These are phyloP conservation scores for Solanum verrucosum DNA, from an alignment of 257 asterid genomes.

Conservation along the genomic window DNA sequence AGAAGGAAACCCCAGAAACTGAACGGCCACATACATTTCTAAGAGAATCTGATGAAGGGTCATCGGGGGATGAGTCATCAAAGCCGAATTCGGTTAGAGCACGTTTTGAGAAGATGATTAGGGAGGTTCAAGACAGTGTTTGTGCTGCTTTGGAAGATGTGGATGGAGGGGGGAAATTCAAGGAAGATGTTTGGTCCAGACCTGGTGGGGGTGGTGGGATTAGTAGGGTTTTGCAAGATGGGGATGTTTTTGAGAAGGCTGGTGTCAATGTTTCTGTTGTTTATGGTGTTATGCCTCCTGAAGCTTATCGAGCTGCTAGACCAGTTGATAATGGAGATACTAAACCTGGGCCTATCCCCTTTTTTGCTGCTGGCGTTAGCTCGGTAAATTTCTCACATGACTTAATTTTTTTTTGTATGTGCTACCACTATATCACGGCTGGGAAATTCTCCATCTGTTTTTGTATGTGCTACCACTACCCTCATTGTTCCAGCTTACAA, in stretches of 20 bases:
- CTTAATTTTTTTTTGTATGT: background rate
- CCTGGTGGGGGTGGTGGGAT: conserved; percentile 99
- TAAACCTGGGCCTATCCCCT: conserved; percentile 79
- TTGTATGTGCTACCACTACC: background rate
- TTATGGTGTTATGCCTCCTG: conserved; percentile 97
- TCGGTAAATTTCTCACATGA: conserved; percentile 39
- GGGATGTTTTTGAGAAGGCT: conserved; percentile 87
- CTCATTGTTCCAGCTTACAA: background rate
- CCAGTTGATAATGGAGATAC: conserved; percentile 56
- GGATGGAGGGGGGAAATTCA: background rate
- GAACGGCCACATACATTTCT: background rate
- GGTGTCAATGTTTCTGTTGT: conserved; percentile 98
- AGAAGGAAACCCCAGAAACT: background rate
- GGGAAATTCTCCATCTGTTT: background rate
- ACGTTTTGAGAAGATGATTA: background rate
- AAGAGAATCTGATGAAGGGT: background rate
- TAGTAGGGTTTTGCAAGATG: conserved; percentile 92
- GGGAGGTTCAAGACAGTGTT: background rate
- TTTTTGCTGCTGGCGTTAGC: conserved; percentile 98
- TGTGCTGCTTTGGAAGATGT: background rate
- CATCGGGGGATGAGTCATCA: background rate
- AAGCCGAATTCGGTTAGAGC: background rate
- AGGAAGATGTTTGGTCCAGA: conserved; percentile 92
- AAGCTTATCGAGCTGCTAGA: conserved; percentile 93
- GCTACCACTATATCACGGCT: background rate